These are phyloP conservation scores for apple (Malus domestica) DNA, from an alignment of 306 rosid genomes.

Conservation along the genomic window ASM211411v1 NC_041793.1:34175501-34176000, in stretches of 20 bases:
- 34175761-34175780: neutral
- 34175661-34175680: neutral
- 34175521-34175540: conserved; percentile 78
- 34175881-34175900: conserved; percentile 62
- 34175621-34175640: conserved; percentile 42
- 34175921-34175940: conserved; percentile 99
- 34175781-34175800: neutral
- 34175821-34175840: conserved; percentile 19
- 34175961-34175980: conserved; percentile 58
- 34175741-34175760: too few relatives aligned
- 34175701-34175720: neutral
- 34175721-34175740: neutral
- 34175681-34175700: neutral
- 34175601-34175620: conserved; percentile 77
- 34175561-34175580: conserved; percentile 87
- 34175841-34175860: conserved; percentile 44
- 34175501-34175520: conserved; percentile 62
- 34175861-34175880: conserved; percentile 58
- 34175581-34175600: conserved; percentile 82
- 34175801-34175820: neutral
- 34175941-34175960: conserved; percentile 80
- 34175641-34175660: neutral
- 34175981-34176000: conserved; percentile 92
- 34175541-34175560: conserved; percentile 82
- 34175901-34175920: conserved; percentile 92